A percentile compares a stretch with the other conserved stretches of the same genome.
Evolutionary conservation across 169 alveolate genomes (phyloP).

Genomic region (Eimeria falciformis): DNA sequence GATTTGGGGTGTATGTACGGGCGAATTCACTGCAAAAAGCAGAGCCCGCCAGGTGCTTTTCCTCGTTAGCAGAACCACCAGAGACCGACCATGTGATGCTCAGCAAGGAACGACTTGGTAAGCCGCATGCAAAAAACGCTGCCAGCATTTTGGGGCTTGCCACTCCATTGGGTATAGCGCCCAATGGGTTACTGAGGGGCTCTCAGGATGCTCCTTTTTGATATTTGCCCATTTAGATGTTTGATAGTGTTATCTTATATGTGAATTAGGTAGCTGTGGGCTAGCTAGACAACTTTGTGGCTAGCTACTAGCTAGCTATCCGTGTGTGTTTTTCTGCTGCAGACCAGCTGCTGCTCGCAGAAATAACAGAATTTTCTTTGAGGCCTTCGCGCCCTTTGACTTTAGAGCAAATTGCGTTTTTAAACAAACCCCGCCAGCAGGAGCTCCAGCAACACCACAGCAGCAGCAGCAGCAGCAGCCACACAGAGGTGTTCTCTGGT

Average conservation of each 20-base stretch:
- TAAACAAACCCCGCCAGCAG: conserved; percentile 18
- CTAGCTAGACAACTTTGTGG: background rate
- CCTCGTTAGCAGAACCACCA: background rate
- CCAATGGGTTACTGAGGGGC: too few relatives aligned
- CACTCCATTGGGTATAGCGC: too few relatives aligned
- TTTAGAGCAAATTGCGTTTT: conserved; percentile 28
- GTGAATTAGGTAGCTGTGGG: background rate
- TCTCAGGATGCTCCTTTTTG: too few relatives aligned
- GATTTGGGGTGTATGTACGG: too few relatives aligned
- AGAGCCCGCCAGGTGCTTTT: too few relatives aligned
- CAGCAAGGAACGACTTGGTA: conserved; percentile 35
- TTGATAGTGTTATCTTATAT: background rate
- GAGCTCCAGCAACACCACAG: background rate
- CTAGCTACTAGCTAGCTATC: background rate
- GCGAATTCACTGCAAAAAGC: too few relatives aligned
- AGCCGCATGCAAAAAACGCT: too few relatives aligned
- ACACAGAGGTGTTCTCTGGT: background rate
- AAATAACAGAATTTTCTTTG: conserved; percentile 14
- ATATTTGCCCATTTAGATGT: too few relatives aligned
- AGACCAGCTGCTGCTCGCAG: conserved; percentile 56
- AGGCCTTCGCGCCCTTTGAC: conserved; percentile 40
- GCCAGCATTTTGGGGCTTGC: too few relatives aligned
- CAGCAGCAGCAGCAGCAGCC: conserved; percentile 29
- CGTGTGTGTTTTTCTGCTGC: background rate
- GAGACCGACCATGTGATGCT: background rate